phyloP scores from a whole-genome alignment of 768 basidiomycete species.

The Lactarius quietus region DNA sequence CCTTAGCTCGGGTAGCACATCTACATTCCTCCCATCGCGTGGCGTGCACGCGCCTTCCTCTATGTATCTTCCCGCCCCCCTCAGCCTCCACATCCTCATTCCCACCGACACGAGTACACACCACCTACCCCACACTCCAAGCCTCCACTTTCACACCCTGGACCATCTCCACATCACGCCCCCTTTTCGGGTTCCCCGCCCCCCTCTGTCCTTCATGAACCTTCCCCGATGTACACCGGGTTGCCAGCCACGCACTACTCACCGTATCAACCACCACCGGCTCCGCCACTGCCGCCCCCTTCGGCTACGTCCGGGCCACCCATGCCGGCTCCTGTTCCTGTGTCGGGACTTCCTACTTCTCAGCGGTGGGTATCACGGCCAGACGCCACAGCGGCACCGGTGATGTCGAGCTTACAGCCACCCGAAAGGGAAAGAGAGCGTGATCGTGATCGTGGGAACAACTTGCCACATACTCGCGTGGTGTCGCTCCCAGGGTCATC shows the following conservation, averaged over 20 bases:
- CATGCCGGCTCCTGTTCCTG: slow-evolving; percentile 13
- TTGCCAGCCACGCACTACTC: slow-evolving; percentile 22
- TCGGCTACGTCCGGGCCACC: slow-evolving; percentile 19
- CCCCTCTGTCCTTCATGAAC: slow-evolving; percentile 28
- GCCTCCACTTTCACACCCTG: slow-evolving; percentile 12
- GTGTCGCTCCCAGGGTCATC: slow-evolving; percentile 9
- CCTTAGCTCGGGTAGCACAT: slow-evolving; percentile 1
- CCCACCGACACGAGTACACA: slow-evolving; percentile 27
- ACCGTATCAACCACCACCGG: slow-evolving; percentile 30
- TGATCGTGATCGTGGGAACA: slow-evolving; percentile 25
- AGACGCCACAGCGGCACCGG: slow-evolving; percentile 28
- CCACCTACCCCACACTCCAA: slow-evolving; percentile 23
- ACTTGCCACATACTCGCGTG: slow-evolving; percentile 9
- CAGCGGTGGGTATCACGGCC: slow-evolving; percentile 22
- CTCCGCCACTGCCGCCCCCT: slow-evolving; percentile 20
- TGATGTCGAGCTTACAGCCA: slow-evolving; percentile 34
- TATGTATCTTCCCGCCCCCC: slow-evolving; percentile 25
- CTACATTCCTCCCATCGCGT: slow-evolving; percentile 28
- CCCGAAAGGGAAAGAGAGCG: slow-evolving; percentile 12
- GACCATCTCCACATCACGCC: slow-evolving; percentile 19
- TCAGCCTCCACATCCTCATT: slow-evolving; percentile 28
- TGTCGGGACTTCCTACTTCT: slow-evolving; percentile 18
- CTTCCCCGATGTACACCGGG: slow-evolving; percentile 33
- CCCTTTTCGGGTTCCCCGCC: slow-evolving; percentile 23
- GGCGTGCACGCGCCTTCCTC: slow-evolving; percentile 22